Evolutionary conservation across 805 yeast species (phyloP).

Genomic region (Helenozyma rhizophorensis): DNA sequence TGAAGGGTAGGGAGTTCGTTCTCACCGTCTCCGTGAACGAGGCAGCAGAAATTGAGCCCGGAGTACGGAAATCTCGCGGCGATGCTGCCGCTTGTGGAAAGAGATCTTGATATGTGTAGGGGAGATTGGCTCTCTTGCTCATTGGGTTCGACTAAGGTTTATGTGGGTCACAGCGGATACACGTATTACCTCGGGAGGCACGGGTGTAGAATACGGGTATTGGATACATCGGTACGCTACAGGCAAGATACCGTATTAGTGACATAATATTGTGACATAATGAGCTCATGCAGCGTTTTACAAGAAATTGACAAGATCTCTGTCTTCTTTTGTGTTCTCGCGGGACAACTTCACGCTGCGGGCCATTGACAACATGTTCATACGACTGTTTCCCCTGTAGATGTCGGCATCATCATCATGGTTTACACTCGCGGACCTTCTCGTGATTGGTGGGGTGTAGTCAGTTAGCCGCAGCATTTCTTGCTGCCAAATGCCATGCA

Average conservation of each 20-base stretch:
- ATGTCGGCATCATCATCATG: conserved; percentile 1
- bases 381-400: background rate
- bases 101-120: conserved; percentile 41
- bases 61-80: conserved; percentile 12
- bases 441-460: no score
- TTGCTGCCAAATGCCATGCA: conserved; percentile 5
- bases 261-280: no score
- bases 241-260: no score
- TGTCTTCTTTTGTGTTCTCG: background rate
- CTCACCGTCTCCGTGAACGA: conserved; percentile 19
- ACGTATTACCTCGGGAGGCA: no score
- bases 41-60: conserved; percentile 19
- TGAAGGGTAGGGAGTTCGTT: conserved; percentile 11
- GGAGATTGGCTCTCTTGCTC: conserved; percentile 37
- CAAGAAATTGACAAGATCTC: no score
- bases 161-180: no score
- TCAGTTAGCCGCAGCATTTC: background rate
- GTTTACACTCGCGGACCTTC: background rate
- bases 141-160: no score
- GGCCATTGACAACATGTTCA: conserved; percentile 1
- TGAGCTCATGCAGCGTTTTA: no score
- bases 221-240: no score
- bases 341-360: conserved; percentile 2
- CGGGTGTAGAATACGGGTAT: no score
- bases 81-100: conserved; percentile 26